Base-by-base conservation (phyloP, 2,329 filamentous ascomycete species). In the Paraphoma sp. region DNA sequence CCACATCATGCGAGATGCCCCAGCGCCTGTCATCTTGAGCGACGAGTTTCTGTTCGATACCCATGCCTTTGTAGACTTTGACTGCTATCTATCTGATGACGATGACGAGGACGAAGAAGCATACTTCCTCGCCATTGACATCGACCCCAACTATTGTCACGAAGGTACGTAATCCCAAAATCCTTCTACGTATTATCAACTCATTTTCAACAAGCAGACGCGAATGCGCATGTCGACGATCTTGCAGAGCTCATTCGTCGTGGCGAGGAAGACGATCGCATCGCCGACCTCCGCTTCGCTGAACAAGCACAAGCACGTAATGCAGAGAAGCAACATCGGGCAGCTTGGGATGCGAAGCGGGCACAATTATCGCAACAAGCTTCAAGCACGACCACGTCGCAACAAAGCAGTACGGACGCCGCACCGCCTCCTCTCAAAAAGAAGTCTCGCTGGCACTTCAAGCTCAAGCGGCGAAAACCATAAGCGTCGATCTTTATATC, bases 21-120 rank as follows among this genome's bases (percentile, higher is more conserved):
- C 56, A 7, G 59, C 59, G 1, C 11, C 45, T 11, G 56, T 62
- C 47, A 62, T 62, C 7, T 36, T 59, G 2, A 59, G 53, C 45
- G 56, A 59, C n/a, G 42, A 51, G 1, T 57, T 62, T 33, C 33
- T 62, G 1, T 57, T 56, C 23, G 42, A 43, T 2, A 62, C 56
- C 4, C 33, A 57, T 1, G 53, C 56, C 2, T 62, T 51, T 30
- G 14, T 41, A 2, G 14, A 28, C 28, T 52, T 50, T 17, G 28
- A 54, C 23, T 51, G 54, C 33, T 46, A 54, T 43, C 38, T 53
- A n/a, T 7, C 45, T 8, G 51, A 57, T 23, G 50, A 53, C 8
- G 45, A 53, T 10, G 46, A 53, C 1, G 50, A 50, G 12, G 50
- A 51, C 17, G 50, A 53, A 10, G 50, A 53, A 4, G 50, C 40